These are phyloP conservation scores for Arctium lappa DNA, from an alignment of 129 eudicot species.

Conservation along the genomic window DNA sequence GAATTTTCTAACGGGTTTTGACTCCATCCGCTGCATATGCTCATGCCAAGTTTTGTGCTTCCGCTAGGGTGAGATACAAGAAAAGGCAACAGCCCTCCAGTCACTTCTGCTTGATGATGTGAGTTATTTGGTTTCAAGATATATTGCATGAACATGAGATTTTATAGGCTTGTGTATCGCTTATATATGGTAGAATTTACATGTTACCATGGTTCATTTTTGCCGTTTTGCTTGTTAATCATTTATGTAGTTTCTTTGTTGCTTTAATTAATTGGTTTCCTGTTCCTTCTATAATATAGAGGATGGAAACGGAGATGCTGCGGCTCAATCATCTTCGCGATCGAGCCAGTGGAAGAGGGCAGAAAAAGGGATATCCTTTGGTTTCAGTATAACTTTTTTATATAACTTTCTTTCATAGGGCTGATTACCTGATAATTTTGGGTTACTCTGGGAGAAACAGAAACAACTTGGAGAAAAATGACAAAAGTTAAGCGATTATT, in stretches of 20 bases:
- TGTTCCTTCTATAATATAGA: slow-evolving; percentile 38
- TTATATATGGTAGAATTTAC: slow-evolving; percentile 9
- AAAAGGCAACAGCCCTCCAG: slow-evolving; percentile 76
- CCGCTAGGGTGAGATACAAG: slow-evolving; percentile 80
- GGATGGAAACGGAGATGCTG: slow-evolving; percentile 63
- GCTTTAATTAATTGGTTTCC: slow-evolving; percentile 12
- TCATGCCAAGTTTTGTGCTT: slow-evolving; percentile 24
- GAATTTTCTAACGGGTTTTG: not conserved
- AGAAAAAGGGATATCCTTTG: slow-evolving; percentile 89
- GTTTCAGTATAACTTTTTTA: not conserved
- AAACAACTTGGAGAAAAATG: not conserved
- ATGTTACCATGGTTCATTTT: not conserved
- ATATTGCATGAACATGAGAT: slow-evolving; percentile 21
- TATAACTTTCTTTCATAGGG: not conserved
- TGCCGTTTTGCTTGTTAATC: not conserved
- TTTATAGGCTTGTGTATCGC: slow-evolving; percentile 15
- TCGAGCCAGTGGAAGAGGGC: slow-evolving; percentile 86
- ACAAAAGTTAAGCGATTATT: not conserved
- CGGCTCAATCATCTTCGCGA: slow-evolving; percentile 79
- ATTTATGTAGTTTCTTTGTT: slow-evolving; percentile 12
- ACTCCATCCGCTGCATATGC: not conserved
- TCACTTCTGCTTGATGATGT: slow-evolving; percentile 71
- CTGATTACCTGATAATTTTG: not conserved
- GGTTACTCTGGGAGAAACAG: not conserved
- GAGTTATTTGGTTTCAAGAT: slow-evolving; percentile 41